Evolutionary conservation across 1,139 yeast species (phyloP).

Genomic region (Kodamaea arcana): DNA sequence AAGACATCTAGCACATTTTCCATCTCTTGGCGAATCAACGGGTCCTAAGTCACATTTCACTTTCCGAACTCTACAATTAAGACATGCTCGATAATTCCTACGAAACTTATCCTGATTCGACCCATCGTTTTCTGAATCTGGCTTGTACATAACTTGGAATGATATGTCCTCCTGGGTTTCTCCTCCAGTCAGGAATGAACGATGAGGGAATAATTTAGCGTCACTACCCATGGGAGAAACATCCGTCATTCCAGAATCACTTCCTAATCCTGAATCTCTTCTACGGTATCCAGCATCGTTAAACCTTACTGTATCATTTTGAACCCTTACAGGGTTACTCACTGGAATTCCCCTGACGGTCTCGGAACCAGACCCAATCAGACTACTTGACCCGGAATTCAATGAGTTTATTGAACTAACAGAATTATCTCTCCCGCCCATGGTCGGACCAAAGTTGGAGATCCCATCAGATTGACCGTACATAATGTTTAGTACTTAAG

Average conservation of each 20-base stretch:
- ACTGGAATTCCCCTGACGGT: not conserved
- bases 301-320: not conserved
- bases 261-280: not conserved
- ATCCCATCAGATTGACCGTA: not conserved
- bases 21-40: constrained; percentile 66
- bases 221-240: no score
- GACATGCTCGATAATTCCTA: constrained; percentile 78
- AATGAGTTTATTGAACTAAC: not conserved
- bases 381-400: no score
- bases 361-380: not conserved
- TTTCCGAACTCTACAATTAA: constrained; percentile 77
- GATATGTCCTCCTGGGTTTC: not conserved
- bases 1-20: constrained; percentile 82
- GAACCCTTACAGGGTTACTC: not conserved
- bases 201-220: no score
- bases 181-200: not conserved
- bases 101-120: constrained; percentile 31
- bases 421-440: not conserved
- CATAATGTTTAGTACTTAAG: no score
- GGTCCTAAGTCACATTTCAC: constrained; percentile 83
- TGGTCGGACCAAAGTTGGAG: not conserved
- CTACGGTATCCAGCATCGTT: not conserved
- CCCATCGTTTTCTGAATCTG: not conserved
- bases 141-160: not conserved
- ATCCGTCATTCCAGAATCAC: no score